Base-by-base conservation (phyloP, 2,329 filamentous ascomycete genomes). In the Cladosporium velox region DNA sequence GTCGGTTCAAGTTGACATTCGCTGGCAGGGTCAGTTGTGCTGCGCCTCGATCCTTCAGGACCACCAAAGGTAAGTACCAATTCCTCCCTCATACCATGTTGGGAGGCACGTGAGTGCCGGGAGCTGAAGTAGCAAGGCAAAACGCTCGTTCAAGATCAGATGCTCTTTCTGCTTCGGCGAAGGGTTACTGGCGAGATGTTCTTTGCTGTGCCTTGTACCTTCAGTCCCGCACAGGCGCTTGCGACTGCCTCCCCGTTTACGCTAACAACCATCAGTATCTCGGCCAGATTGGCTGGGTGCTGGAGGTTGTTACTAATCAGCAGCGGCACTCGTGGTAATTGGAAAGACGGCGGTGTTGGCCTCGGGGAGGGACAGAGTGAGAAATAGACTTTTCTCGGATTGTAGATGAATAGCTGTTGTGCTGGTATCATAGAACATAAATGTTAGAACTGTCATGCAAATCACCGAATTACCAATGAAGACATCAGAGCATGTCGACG, bases 41-140 rank as follows among this genome's bases (percentile, higher is more conserved):
- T 34, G 28, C 51, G 28, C 0, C 51, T 32, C 28, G 51, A 54
- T 54, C 51, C 51, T 54, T 28, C 51, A 54, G 51, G 51, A 4
- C 51, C 51, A 32, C 18, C 26, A 54, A 41, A 54, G 51, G 51
- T 54, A n/a, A 10, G 51, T 54, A 28, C 51, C 28, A 54, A 54
- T 14, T 54, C 51, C 51, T 30, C 51, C 51, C 28, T 32, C 14
- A n/a, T 54, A 28, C 51, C 38, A 44, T 44, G 15, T 44, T 44
- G 38, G 38, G 18, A 44, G 38, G 38, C 18, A n/a, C 38, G 18
- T 18, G 18, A n/a, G 38, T 5, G 38, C 38, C 38, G 38, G 18
- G 38, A n/a, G 38, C 38, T n/a, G 38, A 10, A 44, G 38, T 21
- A n/a, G 18, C 38, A n/a, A 44, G 41, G 41, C 41, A 6, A 47